phyloP scores from a whole-genome alignment of 1,139 yeast genomes.

The Debaryomycetaceae sp. region DNA sequence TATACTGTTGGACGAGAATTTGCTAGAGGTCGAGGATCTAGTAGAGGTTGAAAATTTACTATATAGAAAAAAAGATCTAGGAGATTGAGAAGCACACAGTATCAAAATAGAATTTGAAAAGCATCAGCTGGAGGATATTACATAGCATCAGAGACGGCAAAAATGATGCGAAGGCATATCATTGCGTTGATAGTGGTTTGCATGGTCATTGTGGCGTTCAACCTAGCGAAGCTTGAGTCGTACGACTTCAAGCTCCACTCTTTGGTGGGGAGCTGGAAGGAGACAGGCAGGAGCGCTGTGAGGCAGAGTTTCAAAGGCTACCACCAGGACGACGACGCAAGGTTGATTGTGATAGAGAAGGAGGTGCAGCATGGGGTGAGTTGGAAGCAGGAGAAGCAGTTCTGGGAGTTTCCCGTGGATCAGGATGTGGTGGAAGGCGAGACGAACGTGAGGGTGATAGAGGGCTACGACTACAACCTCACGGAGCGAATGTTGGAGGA shows the following conservation, averaged over 20 bases:
- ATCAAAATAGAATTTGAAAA: no score
- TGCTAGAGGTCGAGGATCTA: no score
- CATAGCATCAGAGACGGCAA: no score
- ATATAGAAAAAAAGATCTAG: no score
- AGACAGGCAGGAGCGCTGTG: not conserved
- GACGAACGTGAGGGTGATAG: conserved; percentile 9
- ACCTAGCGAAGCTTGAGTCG: not conserved
- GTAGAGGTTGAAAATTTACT: no score
- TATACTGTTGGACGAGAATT: no score
- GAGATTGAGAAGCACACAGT: no score
- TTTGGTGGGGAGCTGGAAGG: not conserved
- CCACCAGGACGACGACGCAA: not conserved
- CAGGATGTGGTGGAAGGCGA: conserved; percentile 1
- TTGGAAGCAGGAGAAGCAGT: not conserved
- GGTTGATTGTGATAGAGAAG: not conserved
- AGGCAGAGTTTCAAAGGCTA: not conserved
- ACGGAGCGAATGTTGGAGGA: conserved; percentile 1
- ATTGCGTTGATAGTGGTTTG: not conserved
- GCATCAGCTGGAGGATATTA: no score
- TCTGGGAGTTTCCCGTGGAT: not conserved
- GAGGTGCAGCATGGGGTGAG: not conserved
- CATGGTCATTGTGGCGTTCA: not conserved
- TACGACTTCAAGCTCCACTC: not conserved
- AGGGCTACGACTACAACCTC: conserved; percentile 20
- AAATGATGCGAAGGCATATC: not conserved